These are phyloP conservation scores for Mortierella polycephala DNA, from an alignment of 371 early-diverging fungal species.

Conservation along the genomic window DNA sequence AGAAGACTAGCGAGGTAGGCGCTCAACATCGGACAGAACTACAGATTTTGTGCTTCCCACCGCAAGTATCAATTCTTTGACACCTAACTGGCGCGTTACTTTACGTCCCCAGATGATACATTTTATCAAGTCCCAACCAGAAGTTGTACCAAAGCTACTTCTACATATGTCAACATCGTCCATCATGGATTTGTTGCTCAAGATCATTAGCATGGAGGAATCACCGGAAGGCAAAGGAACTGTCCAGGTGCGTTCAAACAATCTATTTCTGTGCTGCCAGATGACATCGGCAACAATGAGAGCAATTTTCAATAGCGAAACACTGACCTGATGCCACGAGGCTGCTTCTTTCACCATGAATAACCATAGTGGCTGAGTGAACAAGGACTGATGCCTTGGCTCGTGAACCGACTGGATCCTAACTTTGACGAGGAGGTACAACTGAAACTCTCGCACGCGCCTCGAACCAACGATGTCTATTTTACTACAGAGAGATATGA, in stretches of 20 bases:
- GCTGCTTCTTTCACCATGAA: not conserved
- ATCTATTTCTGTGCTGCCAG: not conserved
- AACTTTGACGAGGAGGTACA: conserved; percentile 74
- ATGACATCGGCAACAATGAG: not conserved
- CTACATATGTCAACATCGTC: conserved; percentile 86
- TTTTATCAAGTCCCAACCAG: conserved; percentile 73
- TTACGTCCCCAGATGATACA: conserved; percentile 63
- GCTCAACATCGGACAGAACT: too few relatives aligned
- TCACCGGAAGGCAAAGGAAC: conserved; percentile 84
- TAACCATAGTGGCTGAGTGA: conserved; percentile 81
- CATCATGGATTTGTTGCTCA: conserved; percentile 91
- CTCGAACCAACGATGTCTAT: not conserved
- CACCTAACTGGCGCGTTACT: too few relatives aligned
- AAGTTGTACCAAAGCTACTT: conserved; percentile 69
- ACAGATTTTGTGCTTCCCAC: not conserved
- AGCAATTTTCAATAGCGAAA: not conserved
- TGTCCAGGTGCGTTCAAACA: conserved; percentile 64
- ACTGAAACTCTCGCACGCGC: not conserved
- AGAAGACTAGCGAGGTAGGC: conserved; percentile 82
- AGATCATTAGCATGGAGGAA: conserved; percentile 92
- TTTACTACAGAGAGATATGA: too few relatives aligned
- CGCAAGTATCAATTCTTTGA: not conserved
- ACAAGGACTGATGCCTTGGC: conserved; percentile 77
- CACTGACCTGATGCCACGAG: too few relatives aligned
- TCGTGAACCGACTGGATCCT: conserved; percentile 87